Base-by-base conservation (phyloP, 257 asterid species). In the Anisodus acutangulus region DNA sequence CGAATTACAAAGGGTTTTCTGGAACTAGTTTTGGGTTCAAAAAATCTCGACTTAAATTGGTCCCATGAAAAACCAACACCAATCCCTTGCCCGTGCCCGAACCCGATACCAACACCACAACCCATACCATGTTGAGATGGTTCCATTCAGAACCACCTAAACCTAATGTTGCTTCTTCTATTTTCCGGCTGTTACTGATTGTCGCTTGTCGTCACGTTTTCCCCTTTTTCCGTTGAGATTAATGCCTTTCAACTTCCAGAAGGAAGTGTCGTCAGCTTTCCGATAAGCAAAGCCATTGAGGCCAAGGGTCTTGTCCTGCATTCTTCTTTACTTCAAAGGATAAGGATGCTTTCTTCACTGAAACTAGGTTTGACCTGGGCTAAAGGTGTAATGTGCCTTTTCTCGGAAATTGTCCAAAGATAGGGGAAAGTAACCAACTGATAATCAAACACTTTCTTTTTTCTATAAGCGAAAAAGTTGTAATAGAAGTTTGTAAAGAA, bases 51-150 rank as follows among this genome's bases (percentile, higher is more conserved):
- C 69, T 85, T 89, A 9, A 93, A 84, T 0, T 94, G 85, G 2
- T 91, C 90, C 11, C 90, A 89, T 59, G 93, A 87, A 78, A 84
- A 78, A 2, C 95, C 98, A 41, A 85, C 88, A 22, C 98, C 98
- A 47, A 90, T 67, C 1, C 98, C 98, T 80, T 89, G 93, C 17
- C 98, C 98, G 39, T 82, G 91, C 80, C 98, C 98, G 71, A 92
- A 58, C 19, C 98, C 98, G n/a, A 91, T 78, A 2, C 98, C 98
- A 37, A 86, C 89, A 53, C 98, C 97, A 86, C 98, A 93, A 4
- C 98, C 98, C 37, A 92, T 87, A 67, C 98, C 82, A 83, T 15
- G 41, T 66, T 88, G 5, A 92, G 90, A 72, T 88, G 87, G 88
- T 93, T 92, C 97, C 95, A 92, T 37, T 79, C 70, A 11, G 93